Evolutionary conservation across 2,329 filamentous ascomycete genomes (phyloP).

Genomic region (Tothia fuscella): DNA sequence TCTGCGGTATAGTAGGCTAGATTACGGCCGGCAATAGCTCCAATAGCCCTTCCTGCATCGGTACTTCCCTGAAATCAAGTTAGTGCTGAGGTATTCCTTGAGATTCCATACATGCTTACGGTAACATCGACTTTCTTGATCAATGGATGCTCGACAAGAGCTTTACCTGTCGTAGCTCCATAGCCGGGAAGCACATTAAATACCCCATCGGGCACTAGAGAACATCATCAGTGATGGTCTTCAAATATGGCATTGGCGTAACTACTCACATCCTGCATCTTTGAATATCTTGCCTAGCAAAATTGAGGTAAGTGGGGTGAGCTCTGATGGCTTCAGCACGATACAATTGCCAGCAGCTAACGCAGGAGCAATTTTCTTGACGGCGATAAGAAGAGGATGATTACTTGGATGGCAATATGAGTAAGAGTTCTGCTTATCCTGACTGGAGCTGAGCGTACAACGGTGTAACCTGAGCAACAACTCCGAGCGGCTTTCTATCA

Average conservation of each 20-base stretch:
- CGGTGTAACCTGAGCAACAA: slow-evolving; percentile 66
- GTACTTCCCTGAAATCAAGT: slow-evolving; percentile 33
- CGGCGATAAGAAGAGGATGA: slow-evolving; percentile 64
- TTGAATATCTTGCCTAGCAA: slow-evolving; percentile 55
- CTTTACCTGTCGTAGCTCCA: slow-evolving; percentile 55
- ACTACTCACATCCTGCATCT: slow-evolving; percentile 46
- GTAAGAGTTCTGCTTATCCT: neutral
- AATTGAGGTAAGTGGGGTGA: slow-evolving; percentile 44
- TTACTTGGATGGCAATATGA: slow-evolving; percentile 41
- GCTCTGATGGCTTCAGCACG: slow-evolving; percentile 45
- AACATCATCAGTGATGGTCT: neutral
- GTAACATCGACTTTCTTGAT: slow-evolving; percentile 73
- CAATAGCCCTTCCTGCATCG: slow-evolving; percentile 57
- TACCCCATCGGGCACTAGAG: slow-evolving; percentile 56
- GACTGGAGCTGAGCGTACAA: slow-evolving; percentile 23
- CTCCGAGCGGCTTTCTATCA: slow-evolving; percentile 59
- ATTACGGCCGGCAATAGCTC: slow-evolving; percentile 57
- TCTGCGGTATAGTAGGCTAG: slow-evolving; percentile 51
- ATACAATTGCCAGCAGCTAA: slow-evolving; percentile 47
- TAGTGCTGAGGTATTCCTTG: neutral
- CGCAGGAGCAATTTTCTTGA: slow-evolving; percentile 67
- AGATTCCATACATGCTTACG: neutral
- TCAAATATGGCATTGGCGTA: neutral
- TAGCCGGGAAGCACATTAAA: slow-evolving; percentile 65
- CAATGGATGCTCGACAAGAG: slow-evolving; percentile 53